Conservation (phyloP, 371 early-diverging fungal species). For the Capillidium heterosporum region DNA sequence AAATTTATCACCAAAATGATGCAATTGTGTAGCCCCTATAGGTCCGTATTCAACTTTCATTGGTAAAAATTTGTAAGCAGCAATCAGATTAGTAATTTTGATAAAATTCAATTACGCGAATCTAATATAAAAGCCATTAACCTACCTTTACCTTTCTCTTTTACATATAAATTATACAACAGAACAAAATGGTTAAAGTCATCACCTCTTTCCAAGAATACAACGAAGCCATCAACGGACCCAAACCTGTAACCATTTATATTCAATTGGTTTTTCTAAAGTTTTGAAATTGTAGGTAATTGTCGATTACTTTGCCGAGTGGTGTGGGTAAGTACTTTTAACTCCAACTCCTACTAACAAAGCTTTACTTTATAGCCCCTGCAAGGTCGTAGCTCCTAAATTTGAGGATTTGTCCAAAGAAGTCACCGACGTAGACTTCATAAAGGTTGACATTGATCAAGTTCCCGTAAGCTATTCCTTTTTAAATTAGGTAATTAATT, state of each 20-base stretch:
- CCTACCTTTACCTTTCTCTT: too few species aligned
- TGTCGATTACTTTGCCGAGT: slow-evolving; percentile 13
- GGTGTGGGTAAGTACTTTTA: slow-evolving; percentile 13
- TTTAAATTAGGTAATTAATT: neutral
- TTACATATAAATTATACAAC: too few species aligned
- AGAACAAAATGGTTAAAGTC: neutral
- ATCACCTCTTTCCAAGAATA: neutral
- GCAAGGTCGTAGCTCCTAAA: slow-evolving; percentile 70
- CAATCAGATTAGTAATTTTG: too few species aligned
- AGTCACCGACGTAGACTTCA: slow-evolving; percentile 36
- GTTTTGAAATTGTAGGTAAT: slow-evolving; percentile 7
- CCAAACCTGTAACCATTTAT: neutral
- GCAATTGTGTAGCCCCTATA: too few species aligned
- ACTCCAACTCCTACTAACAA: slow-evolving; percentile 11
- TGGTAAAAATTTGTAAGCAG: too few species aligned
- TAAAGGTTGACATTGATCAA: slow-evolving; percentile 74
- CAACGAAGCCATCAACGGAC: neutral
- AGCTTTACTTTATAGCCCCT: slow-evolving; percentile 34
- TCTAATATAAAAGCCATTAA: too few species aligned
- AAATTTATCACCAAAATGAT: too few species aligned
- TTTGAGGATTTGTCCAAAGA: slow-evolving; percentile 30
- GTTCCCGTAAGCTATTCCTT: slow-evolving; percentile 13
- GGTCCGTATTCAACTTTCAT: too few species aligned
- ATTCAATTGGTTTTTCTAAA: neutral
- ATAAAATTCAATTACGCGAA: too few species aligned